Percentiles rank a stretch among this genome's conserved stretches.
Evolutionary conservation across 352 stramenopile genomes (phyloP).

Genomic region (Peronospora destructor): DNA sequence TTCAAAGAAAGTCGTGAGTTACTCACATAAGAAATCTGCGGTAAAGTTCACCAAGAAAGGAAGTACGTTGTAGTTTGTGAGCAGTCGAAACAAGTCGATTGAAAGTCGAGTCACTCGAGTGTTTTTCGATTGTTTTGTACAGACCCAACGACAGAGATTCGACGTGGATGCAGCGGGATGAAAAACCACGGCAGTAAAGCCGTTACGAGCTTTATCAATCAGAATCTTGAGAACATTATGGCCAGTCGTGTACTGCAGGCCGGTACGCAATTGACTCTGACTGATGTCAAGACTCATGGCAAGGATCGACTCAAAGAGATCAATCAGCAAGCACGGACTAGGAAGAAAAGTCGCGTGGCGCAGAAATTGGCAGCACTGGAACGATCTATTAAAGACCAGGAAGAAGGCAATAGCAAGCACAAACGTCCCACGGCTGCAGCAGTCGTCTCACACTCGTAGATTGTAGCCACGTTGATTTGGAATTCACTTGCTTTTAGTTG

Average conservation of each 20-base stretch:
- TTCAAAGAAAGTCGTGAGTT: slow-evolving; percentile 59
- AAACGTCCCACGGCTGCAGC: slow-evolving; percentile 43
- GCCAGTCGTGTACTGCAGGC: slow-evolving; percentile 72
- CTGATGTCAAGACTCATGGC: slow-evolving; percentile 58
- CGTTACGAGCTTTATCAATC: slow-evolving; percentile 79
- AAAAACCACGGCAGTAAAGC: slow-evolving; percentile 73
- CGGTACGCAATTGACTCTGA: slow-evolving; percentile 48
- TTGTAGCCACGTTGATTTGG: slow-evolving; percentile 11
- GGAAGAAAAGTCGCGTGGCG: slow-evolving; percentile 81
- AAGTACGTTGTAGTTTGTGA: slow-evolving; percentile 42
- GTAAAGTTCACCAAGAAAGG: slow-evolving; percentile 86
- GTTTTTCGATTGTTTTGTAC: neutral
- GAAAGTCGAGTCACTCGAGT: neutral
- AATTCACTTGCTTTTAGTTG: slow-evolving; percentile 19
- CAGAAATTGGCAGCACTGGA: slow-evolving; percentile 76
- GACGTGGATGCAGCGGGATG: slow-evolving; percentile 58
- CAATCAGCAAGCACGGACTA: slow-evolving; percentile 70
- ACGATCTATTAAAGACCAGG: slow-evolving; percentile 69
- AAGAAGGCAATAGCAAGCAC: slow-evolving; percentile 44
- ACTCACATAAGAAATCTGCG: slow-evolving; percentile 74
- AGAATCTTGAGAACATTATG: slow-evolving; percentile 86
- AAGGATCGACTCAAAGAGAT: slow-evolving; percentile 85
- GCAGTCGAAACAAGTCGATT: neutral
- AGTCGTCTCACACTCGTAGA: slow-evolving; percentile 27
- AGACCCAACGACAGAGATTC: slow-evolving; percentile 81